Evolutionary conservation across 1,284 basidiomycete species (phyloP).

Genomic region (Hypsizygus ulmarius): DNA sequence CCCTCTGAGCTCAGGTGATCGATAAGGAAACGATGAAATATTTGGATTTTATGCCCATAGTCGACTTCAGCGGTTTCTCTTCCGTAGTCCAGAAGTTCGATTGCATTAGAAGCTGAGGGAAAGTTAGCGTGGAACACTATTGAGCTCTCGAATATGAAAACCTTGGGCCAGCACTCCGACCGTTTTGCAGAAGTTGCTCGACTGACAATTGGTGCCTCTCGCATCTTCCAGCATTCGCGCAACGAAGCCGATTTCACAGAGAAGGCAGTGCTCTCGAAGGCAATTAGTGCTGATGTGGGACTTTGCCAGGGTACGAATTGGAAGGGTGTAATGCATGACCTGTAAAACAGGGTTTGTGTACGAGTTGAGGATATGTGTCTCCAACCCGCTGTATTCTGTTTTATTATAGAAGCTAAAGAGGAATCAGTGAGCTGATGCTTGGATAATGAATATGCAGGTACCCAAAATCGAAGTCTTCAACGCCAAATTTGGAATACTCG

Average conservation of each 20-base stretch:
- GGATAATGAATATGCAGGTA: constrained; percentile 31
- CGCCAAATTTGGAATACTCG: constrained; percentile 98
- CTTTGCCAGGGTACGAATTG: constrained; percentile 82
- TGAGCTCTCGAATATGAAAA: constrained; percentile 31
- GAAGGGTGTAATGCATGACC: constrained; percentile 80
- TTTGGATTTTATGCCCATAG: constrained; percentile 89
- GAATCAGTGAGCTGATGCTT: constrained; percentile 7
- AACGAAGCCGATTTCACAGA: constrained; percentile 96
- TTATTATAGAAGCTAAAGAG: constrained; percentile 82
- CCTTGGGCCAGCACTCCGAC: constrained; percentile 81
- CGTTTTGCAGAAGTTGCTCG: constrained; percentile 94
- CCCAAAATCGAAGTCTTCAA: constrained; percentile 99
- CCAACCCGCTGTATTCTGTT: constrained; percentile 88
- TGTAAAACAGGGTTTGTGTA: constrained; percentile 96
- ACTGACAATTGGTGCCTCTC: constrained; percentile 91
- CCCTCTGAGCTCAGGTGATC: constrained; percentile 77
- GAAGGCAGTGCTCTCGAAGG: constrained; percentile 84
- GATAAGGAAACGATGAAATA: constrained; percentile 91
- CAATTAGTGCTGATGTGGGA: constrained; percentile 91
- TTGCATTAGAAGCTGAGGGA: constrained; percentile 61
- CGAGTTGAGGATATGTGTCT: constrained; percentile 96
- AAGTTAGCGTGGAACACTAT: neutral
- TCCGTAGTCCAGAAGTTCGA: constrained; percentile 90
- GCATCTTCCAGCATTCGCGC: constrained; percentile 97
- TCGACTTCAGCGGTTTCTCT: constrained; percentile 68